Evolutionary conservation across 371 early-diverging fungal genomes (phyloP).

Genomic region (Saksenaea oblongispora): DNA sequence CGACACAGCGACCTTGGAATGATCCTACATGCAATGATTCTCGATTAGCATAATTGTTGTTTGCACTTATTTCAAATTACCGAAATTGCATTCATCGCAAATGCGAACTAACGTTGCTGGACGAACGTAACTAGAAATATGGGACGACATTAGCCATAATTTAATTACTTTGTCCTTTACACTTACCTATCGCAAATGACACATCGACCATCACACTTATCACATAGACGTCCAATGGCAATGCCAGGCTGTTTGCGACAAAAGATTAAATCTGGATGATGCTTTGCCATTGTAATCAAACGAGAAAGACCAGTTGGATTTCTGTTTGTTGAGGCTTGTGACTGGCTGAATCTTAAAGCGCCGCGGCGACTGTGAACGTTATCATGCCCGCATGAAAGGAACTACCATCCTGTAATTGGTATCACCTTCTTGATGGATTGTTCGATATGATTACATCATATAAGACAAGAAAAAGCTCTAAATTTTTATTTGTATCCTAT

Average conservation of each 20-base stretch:
- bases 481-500: too few species aligned
- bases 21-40: constrained; percentile 44
- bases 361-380: too few species aligned
- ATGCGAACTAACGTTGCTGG: constrained; percentile 88
- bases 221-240: constrained; percentile 94
- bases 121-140: constrained; percentile 72
- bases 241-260: constrained; percentile 96
- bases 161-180: not conserved
- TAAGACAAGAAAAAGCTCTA: too few species aligned
- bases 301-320: not conserved
- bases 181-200: constrained; percentile 92
- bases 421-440: too few species aligned
- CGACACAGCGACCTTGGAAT: constrained; percentile 88
- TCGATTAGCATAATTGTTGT: not conserved
- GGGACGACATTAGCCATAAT: not conserved
- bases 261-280: constrained; percentile 94
- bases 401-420: too few species aligned
- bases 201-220: constrained; percentile 94
- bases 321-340: not conserved
- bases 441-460: too few species aligned
- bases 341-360: not conserved
- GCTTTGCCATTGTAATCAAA: constrained; percentile 70
- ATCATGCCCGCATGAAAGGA: too few species aligned
- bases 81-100: constrained; percentile 98
- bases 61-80: constrained; percentile 24